Evolutionary conservation across 2,329 filamentous ascomycete genomes (phyloP), one percentile per base, ranked within the genome.

Genomic region (Fusarium circinatum): DNA sequence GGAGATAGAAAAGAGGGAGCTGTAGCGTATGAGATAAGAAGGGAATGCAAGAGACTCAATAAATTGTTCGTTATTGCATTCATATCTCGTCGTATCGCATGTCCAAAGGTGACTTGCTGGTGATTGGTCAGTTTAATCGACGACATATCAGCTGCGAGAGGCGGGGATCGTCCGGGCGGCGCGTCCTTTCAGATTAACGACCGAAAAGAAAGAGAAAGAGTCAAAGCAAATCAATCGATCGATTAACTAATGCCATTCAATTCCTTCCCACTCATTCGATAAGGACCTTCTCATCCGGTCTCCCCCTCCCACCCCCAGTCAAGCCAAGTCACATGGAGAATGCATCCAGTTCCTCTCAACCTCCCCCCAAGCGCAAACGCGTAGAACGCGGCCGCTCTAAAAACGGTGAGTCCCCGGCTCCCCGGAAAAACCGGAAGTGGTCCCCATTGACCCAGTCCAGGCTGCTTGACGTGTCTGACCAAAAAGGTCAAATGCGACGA

Each of bases 401-500:
- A 57, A 68, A 68, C 57, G 65, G 65, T 68, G 5, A 60, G 64
- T 28, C 14, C 12, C 14, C 15, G 8, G 28, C 3, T 22, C 18
- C 10, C 28, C 39, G 52, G 52, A 13, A 18, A 30, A n/a, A 32
- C 22, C 52, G 55, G 32, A 36, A 55, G 11, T 20, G 20, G 13
- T 32, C 26, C 28, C 24, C 6, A n/a, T 10, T 65, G 30, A 65
- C 62, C 30, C 14, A 12, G 2, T 32, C n/a, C n/a, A 67, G 65
- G 65, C 8, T 67, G 65, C 30, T 17, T 60, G 18, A 67, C 65
- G 3, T 67, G 65, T 10, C 20, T 67, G 45, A 32, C 34, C 1
- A 67, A 67, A 36, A 60, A 45, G 34, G 62, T 67, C 52, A 67
- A 67, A 47, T 67, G 65, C n/a, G 65, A 67, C 6, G 65, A 67